These are phyloP conservation scores for Coniochaeta ligniaria DNA, from an alignment of 2,329 filamentous ascomycete species.

Conservation along the genomic window DNA sequence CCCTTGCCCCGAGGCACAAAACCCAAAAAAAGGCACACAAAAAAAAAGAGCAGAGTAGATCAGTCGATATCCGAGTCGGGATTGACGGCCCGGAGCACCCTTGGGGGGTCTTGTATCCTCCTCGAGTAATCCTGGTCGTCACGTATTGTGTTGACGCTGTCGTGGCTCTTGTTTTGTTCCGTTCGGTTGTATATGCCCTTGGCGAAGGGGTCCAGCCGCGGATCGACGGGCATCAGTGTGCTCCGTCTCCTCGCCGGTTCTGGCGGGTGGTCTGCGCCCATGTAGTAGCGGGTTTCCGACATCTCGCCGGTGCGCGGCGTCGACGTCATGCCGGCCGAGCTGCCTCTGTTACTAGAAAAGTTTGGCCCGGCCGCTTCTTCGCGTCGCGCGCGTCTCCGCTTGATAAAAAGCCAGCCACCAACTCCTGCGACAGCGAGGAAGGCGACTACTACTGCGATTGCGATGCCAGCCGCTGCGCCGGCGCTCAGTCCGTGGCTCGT, in stretches of 20 bases:
- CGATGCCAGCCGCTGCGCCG: conserved; percentile 45
- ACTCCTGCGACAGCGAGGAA: conserved; percentile 34
- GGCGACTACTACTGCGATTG: conserved; percentile 40
- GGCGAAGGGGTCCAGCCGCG: conserved; percentile 55
- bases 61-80: conserved; percentile 42
- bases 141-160: conserved; percentile 56
- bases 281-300: conserved; percentile 18
- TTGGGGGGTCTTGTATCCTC: conserved; percentile 42
- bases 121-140: conserved; percentile 62
- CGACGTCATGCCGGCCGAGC: conserved; percentile 40
- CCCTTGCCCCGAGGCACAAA: background rate
- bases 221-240: conserved; percentile 52
- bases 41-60: conserved; percentile 6
- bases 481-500: conserved; percentile 28
- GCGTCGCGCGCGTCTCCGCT: conserved; percentile 34
- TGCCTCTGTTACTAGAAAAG: conserved; percentile 39
- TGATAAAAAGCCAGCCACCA: conserved; percentile 25
- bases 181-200: conserved; percentile 46
- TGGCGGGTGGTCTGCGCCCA: background rate
- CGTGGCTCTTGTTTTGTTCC: conserved; percentile 50
- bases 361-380: conserved; percentile 34
- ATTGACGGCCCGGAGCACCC: conserved; percentile 56
- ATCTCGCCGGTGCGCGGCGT: conserved; percentile 31
- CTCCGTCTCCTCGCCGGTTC: conserved; percentile 32
- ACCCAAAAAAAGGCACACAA: background rate